A percentile compares a stretch with the other conserved stretches of the same genome.
Evolutionary conservation across 306 rosid species (phyloP).

Genomic region (Vicia villosa): DNA sequence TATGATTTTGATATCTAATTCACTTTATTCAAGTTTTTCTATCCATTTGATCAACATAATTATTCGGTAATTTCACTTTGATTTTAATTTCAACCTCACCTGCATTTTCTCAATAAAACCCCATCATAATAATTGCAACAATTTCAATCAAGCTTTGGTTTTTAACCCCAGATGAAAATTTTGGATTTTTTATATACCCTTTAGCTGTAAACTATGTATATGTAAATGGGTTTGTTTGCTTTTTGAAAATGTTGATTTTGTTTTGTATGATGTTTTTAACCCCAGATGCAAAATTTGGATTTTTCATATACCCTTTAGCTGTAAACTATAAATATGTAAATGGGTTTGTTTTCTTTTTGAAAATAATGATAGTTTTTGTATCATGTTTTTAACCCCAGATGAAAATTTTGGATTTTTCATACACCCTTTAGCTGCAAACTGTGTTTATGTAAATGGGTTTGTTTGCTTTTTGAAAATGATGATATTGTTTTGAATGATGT

Average conservation of each 20-base stretch:
- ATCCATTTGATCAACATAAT: not conserved
- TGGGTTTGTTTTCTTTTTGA: too few species aligned
- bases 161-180: slow-evolving; percentile 10
- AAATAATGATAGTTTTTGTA: too few species aligned
- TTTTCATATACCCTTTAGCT: too few species aligned
- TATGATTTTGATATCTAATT: not conserved
- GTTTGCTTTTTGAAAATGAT: not conserved
- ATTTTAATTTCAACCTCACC: not conserved
- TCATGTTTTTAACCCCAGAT: slow-evolving; percentile 13
- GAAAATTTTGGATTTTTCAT: not conserved
- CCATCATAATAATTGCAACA: not conserved
- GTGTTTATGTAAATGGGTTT: not conserved
- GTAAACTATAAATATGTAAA: too few species aligned
- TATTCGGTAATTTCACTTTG: not conserved
- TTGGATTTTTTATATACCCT: not conserved
- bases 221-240: not conserved
- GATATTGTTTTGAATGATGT: not conserved
- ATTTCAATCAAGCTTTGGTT: slow-evolving; percentile 18
- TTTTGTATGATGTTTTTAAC: not conserved
- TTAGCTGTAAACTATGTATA: not conserved
- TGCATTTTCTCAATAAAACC: slow-evolving; percentile 9
- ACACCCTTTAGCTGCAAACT: not conserved
- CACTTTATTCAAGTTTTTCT: not conserved
- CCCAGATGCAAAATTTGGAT: too few species aligned
- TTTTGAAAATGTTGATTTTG: not conserved